phyloP scores from a whole-genome alignment of 2,329 filamentous ascomycete species.

The Didymella keratinophila region DNA sequence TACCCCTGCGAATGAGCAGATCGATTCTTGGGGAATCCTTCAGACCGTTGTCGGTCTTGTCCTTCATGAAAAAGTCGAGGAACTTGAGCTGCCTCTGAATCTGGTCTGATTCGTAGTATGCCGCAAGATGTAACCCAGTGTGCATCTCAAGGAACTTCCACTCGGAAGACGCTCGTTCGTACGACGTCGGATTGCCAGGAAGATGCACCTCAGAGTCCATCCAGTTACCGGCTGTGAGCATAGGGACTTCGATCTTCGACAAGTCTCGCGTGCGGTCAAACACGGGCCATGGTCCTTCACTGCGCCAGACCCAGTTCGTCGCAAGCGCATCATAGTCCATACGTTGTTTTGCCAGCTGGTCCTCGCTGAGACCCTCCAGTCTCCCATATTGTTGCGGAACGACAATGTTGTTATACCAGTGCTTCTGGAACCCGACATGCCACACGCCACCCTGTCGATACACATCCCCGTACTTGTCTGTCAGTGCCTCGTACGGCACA shows the following conservation, averaged over 20 bases:
- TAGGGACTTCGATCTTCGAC: not conserved
- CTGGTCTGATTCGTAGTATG: not conserved
- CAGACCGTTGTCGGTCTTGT: not conserved
- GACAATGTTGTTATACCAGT: not conserved
- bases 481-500: not conserved
- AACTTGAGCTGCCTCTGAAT: not conserved
- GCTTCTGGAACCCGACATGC: not conserved
- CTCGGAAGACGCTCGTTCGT: not conserved
- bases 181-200: not conserved
- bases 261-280: not conserved
- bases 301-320: not conserved
- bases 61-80: not conserved
- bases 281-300: not conserved
- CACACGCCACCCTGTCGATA: not conserved
- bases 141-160: not conserved
- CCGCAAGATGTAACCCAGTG: not conserved
- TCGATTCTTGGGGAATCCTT: not conserved
- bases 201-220: not conserved
- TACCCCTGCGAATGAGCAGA: not conserved
- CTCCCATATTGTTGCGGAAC: not conserved
- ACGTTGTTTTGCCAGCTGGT: not conserved
- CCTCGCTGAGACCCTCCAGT: not conserved
- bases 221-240: not conserved
- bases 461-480: not conserved
- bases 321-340: not conserved